Percentiles rank a stretch among this genome's conserved stretches.
Evolutionary conservation across 768 basidiomycete genomes (phyloP).

Genomic region (Tricholoma matsutake): DNA sequence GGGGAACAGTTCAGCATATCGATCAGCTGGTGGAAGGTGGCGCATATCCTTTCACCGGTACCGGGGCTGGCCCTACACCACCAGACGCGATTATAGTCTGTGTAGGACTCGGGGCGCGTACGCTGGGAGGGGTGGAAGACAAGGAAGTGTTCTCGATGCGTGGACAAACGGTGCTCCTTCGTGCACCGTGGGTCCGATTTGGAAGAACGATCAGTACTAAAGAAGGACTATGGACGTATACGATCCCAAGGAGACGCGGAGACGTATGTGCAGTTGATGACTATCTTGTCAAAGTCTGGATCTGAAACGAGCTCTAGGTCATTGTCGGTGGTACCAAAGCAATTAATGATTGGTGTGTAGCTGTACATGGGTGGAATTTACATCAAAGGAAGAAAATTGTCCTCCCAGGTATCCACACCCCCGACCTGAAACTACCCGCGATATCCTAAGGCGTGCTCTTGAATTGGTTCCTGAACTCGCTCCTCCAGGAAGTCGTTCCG

Average conservation of each 20-base stretch:
- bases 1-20: slow-evolving; percentile 58
- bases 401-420: slow-evolving; percentile 51
- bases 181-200: slow-evolving; percentile 57
- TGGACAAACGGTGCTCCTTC: slow-evolving; percentile 73
- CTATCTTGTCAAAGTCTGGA: background rate
- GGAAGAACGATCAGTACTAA: slow-evolving; percentile 44
- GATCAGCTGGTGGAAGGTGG: slow-evolving; percentile 59
- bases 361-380: background rate
- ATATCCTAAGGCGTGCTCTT: slow-evolving; percentile 50
- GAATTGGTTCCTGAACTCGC: slow-evolving; percentile 49
- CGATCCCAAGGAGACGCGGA: slow-evolving; percentile 56
- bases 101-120: slow-evolving; percentile 65
- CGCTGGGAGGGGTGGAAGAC: slow-evolving; percentile 76
- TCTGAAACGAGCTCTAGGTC: slow-evolving; percentile 18
- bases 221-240: slow-evolving; percentile 48
- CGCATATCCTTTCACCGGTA: slow-evolving; percentile 25
- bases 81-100: slow-evolving; percentile 62
- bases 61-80: slow-evolving; percentile 15
- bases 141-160: slow-evolving; percentile 64
- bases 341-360: slow-evolving; percentile 54
- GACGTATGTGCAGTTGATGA: slow-evolving; percentile 29
- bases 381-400: background rate
- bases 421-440: slow-evolving; percentile 52
- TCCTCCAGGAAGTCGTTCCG: slow-evolving; percentile 40
- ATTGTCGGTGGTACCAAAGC: slow-evolving; percentile 61